Conservation (phyloP, 2,329 filamentous ascomycete species). For the Bertia moriformis region DNA sequence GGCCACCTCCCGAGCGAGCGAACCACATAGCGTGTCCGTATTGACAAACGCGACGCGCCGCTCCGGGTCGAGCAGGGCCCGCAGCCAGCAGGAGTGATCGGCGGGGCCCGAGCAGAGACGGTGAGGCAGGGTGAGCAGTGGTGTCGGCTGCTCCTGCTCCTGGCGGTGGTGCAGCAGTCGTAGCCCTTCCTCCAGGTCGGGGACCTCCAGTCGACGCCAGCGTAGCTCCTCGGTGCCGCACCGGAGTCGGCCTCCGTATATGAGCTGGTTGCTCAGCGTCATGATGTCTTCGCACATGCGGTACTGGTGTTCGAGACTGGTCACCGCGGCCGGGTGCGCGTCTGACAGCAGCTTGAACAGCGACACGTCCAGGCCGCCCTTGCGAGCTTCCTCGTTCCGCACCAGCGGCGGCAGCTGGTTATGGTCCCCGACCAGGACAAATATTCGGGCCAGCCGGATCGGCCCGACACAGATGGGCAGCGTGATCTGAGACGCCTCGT, state of each 20-base stretch:
- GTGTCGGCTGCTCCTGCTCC: constrained; percentile 10
- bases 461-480: constrained; percentile 87
- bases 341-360: constrained; percentile 90
- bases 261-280: constrained; percentile 79
- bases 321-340: constrained; percentile 70
- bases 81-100: constrained; percentile 57
- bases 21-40: constrained; percentile 62
- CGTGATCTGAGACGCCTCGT: constrained; percentile 95
- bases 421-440: constrained; percentile 91
- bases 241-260: constrained; percentile 80
- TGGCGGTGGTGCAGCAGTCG: constrained; percentile 48
- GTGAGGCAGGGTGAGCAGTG: too few species aligned
- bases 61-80: constrained; percentile 52
- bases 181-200: constrained; percentile 45
- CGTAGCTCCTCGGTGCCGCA: constrained; percentile 73
- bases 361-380: constrained; percentile 79
- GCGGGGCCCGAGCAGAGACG: constrained; percentile 41
- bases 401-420: constrained; percentile 91
- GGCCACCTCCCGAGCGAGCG: constrained; percentile 53
- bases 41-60: constrained; percentile 77
- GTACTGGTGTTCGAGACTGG: constrained; percentile 89
- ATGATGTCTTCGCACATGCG: constrained; percentile 98
- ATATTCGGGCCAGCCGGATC: constrained; percentile 80
- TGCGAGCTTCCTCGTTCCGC: constrained; percentile 73
- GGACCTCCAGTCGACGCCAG: constrained; percentile 50